phyloP scores from a whole-genome alignment of 2,329 filamentous ascomycete species.

The Sporothrix brunneoviolacea region DNA sequence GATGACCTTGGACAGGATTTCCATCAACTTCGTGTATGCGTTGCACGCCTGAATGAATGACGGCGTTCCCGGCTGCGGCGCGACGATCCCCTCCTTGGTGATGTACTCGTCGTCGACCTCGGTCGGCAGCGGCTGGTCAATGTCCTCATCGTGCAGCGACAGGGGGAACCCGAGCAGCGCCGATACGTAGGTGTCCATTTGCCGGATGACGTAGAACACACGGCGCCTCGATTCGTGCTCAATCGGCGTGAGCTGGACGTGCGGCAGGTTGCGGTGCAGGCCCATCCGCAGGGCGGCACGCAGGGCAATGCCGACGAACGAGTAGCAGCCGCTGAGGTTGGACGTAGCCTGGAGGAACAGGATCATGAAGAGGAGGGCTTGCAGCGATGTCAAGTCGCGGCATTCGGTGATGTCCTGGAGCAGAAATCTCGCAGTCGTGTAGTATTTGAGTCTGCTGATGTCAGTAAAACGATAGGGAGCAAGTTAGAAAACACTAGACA shows the following conservation, averaged over 20 bases:
- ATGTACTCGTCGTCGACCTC: conserved; percentile 64
- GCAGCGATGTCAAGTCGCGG: conserved; percentile 65
- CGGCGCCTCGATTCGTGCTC: conserved; percentile 58
- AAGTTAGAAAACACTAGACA: too few species aligned
- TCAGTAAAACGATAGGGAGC: not conserved
- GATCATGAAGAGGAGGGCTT: conserved; percentile 73
- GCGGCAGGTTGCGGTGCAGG: conserved; percentile 64
- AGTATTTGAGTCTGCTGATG: conserved; percentile 61
- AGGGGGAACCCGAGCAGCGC: conserved; percentile 61
- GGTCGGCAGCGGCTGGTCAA: conserved; percentile 58
- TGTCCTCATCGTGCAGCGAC: conserved; percentile 56
- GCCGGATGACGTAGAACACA: conserved; percentile 61
- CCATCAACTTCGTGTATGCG: conserved; percentile 57
- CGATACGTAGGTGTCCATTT: conserved; percentile 65
- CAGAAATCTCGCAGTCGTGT: conserved; percentile 58
- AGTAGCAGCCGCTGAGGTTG: conserved; percentile 72
- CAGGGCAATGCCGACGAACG: conserved; percentile 71
- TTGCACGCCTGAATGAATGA: conserved; percentile 61
- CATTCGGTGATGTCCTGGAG: conserved; percentile 62
- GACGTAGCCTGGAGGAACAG: conserved; percentile 75
- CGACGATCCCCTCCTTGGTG: conserved; percentile 48
- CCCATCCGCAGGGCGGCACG: conserved; percentile 71
- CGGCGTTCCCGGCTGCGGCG: conserved; percentile 47
- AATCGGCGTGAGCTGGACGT: conserved; percentile 55
- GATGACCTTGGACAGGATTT: conserved; percentile 57